Evolutionary conservation across 495 filamentous ascomycete species (phyloP), one percentile per base, ranked within the genome.

Genomic region (Aspergillus sclerotiicarbonarius): DNA sequence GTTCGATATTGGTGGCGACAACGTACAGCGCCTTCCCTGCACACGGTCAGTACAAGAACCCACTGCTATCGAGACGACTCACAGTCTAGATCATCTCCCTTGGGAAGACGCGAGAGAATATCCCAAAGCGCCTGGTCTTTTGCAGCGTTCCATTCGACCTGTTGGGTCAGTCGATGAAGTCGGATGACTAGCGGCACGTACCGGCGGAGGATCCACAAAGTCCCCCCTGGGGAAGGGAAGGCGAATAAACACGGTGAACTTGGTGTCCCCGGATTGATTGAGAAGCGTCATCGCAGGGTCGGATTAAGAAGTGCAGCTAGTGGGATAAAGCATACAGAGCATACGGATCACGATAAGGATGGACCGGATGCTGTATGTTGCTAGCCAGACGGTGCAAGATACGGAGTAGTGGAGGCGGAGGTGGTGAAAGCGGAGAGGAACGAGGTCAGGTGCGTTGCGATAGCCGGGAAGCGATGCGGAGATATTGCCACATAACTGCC

Each of bases 41-140:
- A 49, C 8, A 18, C 30, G 67, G 50, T 47, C 47, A 57, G 39
- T 50, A 33, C 1, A 37, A 39, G 6, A 4, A 21, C 15, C 19
- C 35, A 16, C 3, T 10, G 25, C 19, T 35, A 37, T 6, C 9
- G 7, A n/a, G 12, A 32, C 15, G 31, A 30, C 84, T 69, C 83
- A 96, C 93, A 96, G 64, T 96, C 82, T 62, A 96, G 81, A 63
- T 92, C 88, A 56, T 83, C 86, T 56, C 85, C 84, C 43, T 88
- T 89, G 8, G 80, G 85, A 57, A 78, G 82, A 54, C 81, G 84
- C 0, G 92, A 96, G 2, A 98, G 82, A 46, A 93, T 82, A 62
- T 88, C 87, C 94, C 94, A 98, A n/a, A 98, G 75, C 5, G 85
- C 82, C 48, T 87, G 85, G 65, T 97, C 95, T 70, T 98, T 97